Evolutionary conservation across 2,329 filamentous ascomycete species (phyloP).

Genomic region (Penicillium sp.): DNA sequence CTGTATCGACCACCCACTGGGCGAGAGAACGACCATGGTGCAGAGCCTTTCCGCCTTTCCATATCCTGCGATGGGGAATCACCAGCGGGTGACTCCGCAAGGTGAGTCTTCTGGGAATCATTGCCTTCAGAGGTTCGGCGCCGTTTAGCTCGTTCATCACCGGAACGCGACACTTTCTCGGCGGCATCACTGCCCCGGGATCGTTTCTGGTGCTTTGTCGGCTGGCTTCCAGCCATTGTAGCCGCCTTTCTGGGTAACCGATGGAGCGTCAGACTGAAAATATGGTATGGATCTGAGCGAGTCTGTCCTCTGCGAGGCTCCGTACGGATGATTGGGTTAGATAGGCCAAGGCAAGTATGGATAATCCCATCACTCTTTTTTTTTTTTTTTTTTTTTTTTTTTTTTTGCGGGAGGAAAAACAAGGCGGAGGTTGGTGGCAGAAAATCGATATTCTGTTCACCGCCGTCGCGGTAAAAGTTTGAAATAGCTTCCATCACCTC

Average conservation of each 20-base stretch:
- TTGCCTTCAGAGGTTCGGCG: constrained; percentile 27
- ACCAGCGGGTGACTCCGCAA: constrained; percentile 19
- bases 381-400: constrained; percentile 24
- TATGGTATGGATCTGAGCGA: background rate
- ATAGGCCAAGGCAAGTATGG: background rate
- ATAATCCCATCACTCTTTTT: constrained; percentile 14
- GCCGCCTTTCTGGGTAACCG: constrained; percentile 2
- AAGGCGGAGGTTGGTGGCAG: constrained; percentile 16
- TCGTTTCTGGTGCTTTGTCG: constrained; percentile 27
- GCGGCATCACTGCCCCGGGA: constrained; percentile 27
- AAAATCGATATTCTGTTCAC: constrained; percentile 10
- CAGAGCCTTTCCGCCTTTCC: constrained; percentile 13
- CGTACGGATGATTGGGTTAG: background rate
- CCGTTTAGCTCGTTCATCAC: constrained; percentile 29
- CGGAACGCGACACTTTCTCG: constrained; percentile 18
- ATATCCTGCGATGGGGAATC: constrained; percentile 8
- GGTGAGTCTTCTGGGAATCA: constrained; percentile 21
- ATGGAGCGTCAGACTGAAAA: background rate
- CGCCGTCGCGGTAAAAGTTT: constrained; percentile 17
- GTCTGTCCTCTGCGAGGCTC: background rate
- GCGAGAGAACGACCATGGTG: constrained; percentile 46
- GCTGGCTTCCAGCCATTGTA: constrained; percentile 17
- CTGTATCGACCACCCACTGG: constrained; percentile 53
- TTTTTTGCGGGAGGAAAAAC: constrained; percentile 17
- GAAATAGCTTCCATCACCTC: background rate